Base-by-base conservation (phyloP, 805 yeast species). In the Starmerella stigmatis region DNA sequence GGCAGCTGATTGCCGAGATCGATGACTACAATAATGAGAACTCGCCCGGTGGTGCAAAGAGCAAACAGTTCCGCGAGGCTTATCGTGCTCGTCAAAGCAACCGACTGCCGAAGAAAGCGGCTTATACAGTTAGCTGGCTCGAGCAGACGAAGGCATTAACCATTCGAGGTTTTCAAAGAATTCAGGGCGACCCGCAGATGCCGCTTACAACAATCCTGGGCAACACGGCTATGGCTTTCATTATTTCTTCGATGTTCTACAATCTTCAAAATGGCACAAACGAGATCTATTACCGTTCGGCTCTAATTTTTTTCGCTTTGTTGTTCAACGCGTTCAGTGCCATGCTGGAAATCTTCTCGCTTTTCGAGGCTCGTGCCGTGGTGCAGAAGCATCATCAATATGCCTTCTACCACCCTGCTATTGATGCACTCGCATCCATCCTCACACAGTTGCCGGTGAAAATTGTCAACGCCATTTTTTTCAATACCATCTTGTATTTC, bases 371-470 rank as follows among this genome's bases (percentile, higher is more conserved):
- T 36, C 70, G 81, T 51, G 73, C 78, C 39, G 75, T 83, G 50
- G 71, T 80, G 22, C 74, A 73, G 54, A 82, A 83, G 57, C 94
- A 83, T 59, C 77, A 78, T 56, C 71, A 72, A 40, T 83, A 79
- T 54, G 77, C 85, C 0, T 70, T 82, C 47, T 84, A 80, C 59
- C 76, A 78, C 47, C 86, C 88, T 3, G 71, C 85, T 12, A 77
- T 84, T 3, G 89, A 81, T 57, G 81, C 85, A 1, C 53, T 82
- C 4, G 79, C 85, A 0, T 66, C 76, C 5, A 66, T 77, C 37
- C 48, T 79, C 4, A 71, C 83, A 3, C 79, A 76, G 41, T 60
- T 82, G 48, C 88, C 89, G 3, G 68, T 75, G 44, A 81, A 81
- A 61, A 49, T 74, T 25, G 50, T 69, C 27, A 66, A 71, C 30